Evolutionary conservation across 1,139 yeast genomes (phyloP), one percentile per base, ranked within the genome.

Genomic region (Yamadazyma taylorii): DNA sequence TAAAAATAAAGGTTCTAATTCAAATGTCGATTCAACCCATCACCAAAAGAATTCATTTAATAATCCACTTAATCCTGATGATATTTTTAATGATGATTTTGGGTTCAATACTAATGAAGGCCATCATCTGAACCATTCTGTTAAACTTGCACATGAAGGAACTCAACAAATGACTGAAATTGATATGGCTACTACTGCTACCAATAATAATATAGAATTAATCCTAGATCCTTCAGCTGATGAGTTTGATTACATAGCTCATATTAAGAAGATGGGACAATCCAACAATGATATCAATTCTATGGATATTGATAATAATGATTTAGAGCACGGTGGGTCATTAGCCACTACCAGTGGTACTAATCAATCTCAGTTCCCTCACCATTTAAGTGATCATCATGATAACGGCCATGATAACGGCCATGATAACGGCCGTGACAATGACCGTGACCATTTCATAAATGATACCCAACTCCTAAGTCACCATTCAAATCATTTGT

Each of bases 221-320:
- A 30, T 11, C 36, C 42, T 41, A 22, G 70, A 63, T 31, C 75
- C 78, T 5, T 69, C 69, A 3, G 69, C 72, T 11, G 80, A 70
- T 30, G 83, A 74, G 34, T 81, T 81, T 50, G 85, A 81, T 55
- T 81, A 81, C 49, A 78, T 80, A 14, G 84, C 85, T 12, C 87
- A 81, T 52, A 80, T 81, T 24, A 73, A 78, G 46, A 72, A 69
- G 43, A 73, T 79, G 55, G 79, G 81, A 21, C 73, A 69, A 47
- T 12, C 21, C 14, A 27, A 27, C 16, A 27, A 15, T 22, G 26
- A 34, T 17, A 5, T 22, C 6, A 17, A 25, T 15, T 24, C 24
- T 17, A 27, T 34, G 33, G 33, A 31, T 12, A 32, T 36, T 3
- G 35, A 36, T 17, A 21, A 36, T 17, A 21, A 21, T 7, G 34